Evolutionary conservation across 805 yeast genomes (phyloP).

Genomic region (Hanseniaspora lachancei): DNA sequence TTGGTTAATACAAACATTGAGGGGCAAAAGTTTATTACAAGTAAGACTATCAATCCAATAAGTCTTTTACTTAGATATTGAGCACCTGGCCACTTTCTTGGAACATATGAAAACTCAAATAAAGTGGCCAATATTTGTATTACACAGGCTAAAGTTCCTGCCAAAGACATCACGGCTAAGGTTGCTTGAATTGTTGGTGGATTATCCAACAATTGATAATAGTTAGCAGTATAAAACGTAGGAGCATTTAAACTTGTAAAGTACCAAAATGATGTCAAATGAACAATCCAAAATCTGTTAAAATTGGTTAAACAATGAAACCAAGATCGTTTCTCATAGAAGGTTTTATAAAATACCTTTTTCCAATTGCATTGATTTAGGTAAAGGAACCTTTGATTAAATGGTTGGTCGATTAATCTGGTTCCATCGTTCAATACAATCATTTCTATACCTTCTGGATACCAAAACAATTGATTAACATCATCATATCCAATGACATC

Average conservation of each 20-base stretch:
- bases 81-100: slow-evolving; percentile 62
- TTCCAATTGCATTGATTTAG: slow-evolving; percentile 53
- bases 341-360: slow-evolving; percentile 59
- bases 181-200: slow-evolving; percentile 47
- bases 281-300: slow-evolving; percentile 69
- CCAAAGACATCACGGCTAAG: slow-evolving; percentile 48
- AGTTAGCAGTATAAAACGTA: slow-evolving; percentile 47
- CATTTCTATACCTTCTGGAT: slow-evolving; percentile 50
- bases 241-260: slow-evolving; percentile 59
- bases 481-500: slow-evolving; percentile 77
- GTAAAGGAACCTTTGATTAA: slow-evolving; percentile 41
- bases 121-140: slow-evolving; percentile 44
- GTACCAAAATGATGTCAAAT: slow-evolving; percentile 62
- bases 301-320: slow-evolving; percentile 59
- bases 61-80: slow-evolving; percentile 42
- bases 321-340: slow-evolving; percentile 65
- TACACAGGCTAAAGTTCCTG: slow-evolving; percentile 49
- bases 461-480: slow-evolving; percentile 81
- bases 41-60: slow-evolving; percentile 30
- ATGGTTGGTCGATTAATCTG: slow-evolving; percentile 40
- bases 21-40: slow-evolving; percentile 39
- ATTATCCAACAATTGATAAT: slow-evolving; percentile 40
- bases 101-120: slow-evolving; percentile 51
- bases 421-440: slow-evolving; percentile 36
- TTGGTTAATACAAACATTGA: slow-evolving; percentile 37